phyloP scores from a whole-genome alignment of 1,139 yeast genomes.

The Debaryomycetaceae sp. region DNA sequence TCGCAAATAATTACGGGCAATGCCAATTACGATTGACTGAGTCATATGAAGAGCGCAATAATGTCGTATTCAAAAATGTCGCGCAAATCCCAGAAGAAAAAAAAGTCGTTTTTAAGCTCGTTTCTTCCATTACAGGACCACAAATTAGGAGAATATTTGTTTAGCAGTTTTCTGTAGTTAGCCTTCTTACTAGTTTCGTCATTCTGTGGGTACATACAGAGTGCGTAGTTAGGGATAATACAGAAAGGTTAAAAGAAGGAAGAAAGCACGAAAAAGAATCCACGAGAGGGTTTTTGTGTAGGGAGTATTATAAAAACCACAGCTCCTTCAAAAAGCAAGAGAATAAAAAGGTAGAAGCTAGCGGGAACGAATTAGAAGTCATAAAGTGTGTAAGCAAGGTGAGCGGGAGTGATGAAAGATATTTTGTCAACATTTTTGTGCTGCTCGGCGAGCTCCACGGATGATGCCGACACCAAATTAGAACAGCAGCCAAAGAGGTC shows the following conservation, averaged over 20 bases:
- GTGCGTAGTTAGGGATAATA: background rate
- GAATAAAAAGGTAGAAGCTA: background rate
- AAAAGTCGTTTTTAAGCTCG: too few relatives aligned
- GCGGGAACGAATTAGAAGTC: background rate
- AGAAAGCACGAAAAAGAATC: background rate
- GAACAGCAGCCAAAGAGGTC: conserved; percentile 6
- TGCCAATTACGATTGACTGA: background rate
- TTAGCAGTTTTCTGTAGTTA: background rate
- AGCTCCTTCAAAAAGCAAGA: background rate
- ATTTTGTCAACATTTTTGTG: conserved; percentile 37
- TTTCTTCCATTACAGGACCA: background rate
- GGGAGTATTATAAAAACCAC: background rate
- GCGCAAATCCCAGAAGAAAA: too few relatives aligned
- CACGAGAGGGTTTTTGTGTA: background rate
- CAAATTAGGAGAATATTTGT: background rate
- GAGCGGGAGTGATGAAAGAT: conserved; percentile 17
- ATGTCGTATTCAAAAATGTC: background rate
- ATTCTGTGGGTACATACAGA: background rate
- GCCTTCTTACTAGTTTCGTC: background rate
- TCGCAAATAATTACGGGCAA: too few relatives aligned
- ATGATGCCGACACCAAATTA: conserved; percentile 30
- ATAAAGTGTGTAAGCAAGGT: background rate
- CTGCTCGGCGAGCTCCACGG: conserved; percentile 37
- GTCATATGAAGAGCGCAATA: background rate
- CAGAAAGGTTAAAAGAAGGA: background rate